Conservation (phyloP, 345 rosid species). For the sweet orange (Citrus sinensis) region DNA sequence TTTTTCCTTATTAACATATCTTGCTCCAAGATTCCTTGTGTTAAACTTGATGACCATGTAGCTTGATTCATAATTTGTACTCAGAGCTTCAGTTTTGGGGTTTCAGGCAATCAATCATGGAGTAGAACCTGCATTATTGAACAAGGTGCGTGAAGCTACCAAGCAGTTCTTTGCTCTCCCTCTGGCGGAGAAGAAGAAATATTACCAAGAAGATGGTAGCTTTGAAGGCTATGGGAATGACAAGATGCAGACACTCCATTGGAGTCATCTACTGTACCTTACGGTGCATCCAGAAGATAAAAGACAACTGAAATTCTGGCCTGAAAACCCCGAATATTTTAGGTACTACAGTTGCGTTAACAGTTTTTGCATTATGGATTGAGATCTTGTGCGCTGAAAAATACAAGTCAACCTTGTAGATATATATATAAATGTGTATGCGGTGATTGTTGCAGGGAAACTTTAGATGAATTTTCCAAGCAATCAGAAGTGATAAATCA, state of each 20-base stretch:
- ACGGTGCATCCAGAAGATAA: constrained; percentile 44
- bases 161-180: constrained; percentile 58
- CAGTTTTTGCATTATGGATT: too few species aligned
- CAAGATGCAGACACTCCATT: constrained; percentile 59
- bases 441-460: constrained; percentile 27
- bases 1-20: too few species aligned
- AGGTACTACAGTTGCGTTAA: constrained; percentile 26
- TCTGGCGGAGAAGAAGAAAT: constrained; percentile 51
- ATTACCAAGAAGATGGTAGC: constrained; percentile 39
- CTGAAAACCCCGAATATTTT: constrained; percentile 45
- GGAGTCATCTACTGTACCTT: constrained; percentile 65
- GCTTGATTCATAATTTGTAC: not conserved
- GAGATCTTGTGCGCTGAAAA: not conserved
- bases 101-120: constrained; percentile 69
- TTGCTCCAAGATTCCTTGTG: not conserved
- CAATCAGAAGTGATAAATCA: constrained; percentile 22
- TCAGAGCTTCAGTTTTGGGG: not conserved
- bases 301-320: constrained; percentile 54
- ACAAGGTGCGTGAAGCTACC: constrained; percentile 40
- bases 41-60: not conserved
- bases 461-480: constrained; percentile 32
- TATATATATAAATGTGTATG: too few species aligned
- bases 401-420: not conserved
- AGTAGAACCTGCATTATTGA: constrained; percentile 38
- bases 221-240: constrained; percentile 79